These are phyloP conservation scores for Entomortierella parvispora DNA, from an alignment of 192 early-diverging fungal genomes.

Conservation along the genomic window DNA sequence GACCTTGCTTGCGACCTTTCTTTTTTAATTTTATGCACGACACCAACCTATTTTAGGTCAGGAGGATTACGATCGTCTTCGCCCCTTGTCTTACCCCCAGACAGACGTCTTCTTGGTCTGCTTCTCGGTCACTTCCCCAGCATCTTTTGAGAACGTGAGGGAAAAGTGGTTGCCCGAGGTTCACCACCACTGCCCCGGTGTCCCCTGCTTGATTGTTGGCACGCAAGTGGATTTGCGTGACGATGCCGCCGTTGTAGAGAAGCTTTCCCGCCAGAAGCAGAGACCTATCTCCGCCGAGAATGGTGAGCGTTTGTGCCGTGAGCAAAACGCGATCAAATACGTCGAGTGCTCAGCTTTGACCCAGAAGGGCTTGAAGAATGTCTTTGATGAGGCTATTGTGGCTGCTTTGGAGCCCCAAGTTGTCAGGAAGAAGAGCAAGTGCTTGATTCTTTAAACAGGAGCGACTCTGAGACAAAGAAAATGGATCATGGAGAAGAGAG, in stretches of 20 bases:
- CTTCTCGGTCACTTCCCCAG: constrained; percentile 91
- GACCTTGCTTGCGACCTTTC: neutral
- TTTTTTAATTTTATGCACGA: neutral
- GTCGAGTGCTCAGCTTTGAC: constrained; percentile 94
- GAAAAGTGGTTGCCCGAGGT: constrained; percentile 98
- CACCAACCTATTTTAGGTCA: constrained; percentile 69
- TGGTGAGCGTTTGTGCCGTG: constrained; percentile 85
- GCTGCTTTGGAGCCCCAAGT: constrained; percentile 93
- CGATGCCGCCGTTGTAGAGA: constrained; percentile 80
- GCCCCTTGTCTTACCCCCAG: constrained; percentile 94
- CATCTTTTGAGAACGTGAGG: constrained; percentile 95
- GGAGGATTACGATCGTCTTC: constrained; percentile 95
- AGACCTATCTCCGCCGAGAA: constrained; percentile 81
- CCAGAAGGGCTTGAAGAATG: constrained; percentile 94
- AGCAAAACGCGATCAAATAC: constrained; percentile 91
- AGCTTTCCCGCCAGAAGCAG: constrained; percentile 84
- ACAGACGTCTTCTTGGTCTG: constrained; percentile 96
- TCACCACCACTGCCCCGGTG: constrained; percentile 95
- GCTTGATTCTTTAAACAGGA: constrained; percentile 73
- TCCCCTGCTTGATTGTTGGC: constrained; percentile 94
- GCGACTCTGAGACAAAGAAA: neutral
- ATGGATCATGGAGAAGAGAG: neutral
- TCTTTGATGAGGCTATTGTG: constrained; percentile 97
- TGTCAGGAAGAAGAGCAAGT: constrained; percentile 82
- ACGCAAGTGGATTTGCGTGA: constrained; percentile 91